Evolutionary conservation across 2,329 filamentous ascomycete species (phyloP).

Genomic region (Biscogniauxia sp.): DNA sequence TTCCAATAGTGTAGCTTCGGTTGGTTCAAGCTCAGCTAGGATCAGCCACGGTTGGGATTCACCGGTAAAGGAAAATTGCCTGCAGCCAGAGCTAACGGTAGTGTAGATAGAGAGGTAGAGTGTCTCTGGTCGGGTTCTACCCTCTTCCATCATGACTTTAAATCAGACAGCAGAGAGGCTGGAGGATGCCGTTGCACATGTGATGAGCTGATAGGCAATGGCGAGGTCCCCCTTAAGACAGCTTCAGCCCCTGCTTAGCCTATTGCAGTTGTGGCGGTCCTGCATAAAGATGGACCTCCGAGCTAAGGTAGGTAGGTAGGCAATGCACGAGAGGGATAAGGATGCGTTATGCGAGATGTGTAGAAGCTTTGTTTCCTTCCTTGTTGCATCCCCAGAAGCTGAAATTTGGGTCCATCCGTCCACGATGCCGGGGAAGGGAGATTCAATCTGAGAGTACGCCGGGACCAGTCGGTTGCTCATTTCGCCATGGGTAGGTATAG

Average conservation of each 20-base stretch:
- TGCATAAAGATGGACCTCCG: neutral
- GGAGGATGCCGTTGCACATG: neutral
- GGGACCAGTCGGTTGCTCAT: neutral
- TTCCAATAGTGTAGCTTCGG: too few relatives aligned
- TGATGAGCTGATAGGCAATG: neutral
- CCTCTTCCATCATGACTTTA: neutral
- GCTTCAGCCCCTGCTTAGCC: neutral
- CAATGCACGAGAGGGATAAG: neutral
- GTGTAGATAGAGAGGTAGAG: too few relatives aligned
- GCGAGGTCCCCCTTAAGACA: neutral
- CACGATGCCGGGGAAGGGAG: neutral
- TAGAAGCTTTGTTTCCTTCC: neutral
- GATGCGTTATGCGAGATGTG: neutral
- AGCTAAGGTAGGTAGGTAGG: too few relatives aligned
- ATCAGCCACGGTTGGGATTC: neutral
- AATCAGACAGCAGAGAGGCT: neutral
- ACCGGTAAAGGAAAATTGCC: neutral
- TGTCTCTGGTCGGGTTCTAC: neutral
- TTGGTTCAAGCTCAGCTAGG: neutral
- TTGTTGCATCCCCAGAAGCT: neutral
- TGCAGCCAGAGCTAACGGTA: too few relatives aligned
- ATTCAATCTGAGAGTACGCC: neutral
- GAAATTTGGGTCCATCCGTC: neutral
- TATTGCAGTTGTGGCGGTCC: neutral
- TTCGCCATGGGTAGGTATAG: neutral